Percentiles rank a stretch among this genome's conserved stretches.
These are phyloP conservation scores for Chiua sp. DNA, from an alignment of 1,284 basidiomycete genomes.

Conservation along the genomic window DNA sequence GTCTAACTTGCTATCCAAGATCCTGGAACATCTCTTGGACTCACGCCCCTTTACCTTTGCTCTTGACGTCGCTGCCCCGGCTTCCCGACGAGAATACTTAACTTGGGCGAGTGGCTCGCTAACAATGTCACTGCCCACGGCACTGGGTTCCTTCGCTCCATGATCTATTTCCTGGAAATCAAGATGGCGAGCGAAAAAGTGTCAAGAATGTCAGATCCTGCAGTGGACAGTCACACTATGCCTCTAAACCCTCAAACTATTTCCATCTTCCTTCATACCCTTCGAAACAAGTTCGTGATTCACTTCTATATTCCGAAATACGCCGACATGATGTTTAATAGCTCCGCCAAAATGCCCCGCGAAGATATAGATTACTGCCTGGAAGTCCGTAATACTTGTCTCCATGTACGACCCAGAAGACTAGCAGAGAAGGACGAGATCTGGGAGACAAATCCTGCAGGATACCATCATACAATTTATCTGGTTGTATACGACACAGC, in stretches of 20 bases:
- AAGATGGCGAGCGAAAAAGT: constrained; percentile 92
- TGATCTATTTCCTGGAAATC: constrained; percentile 87
- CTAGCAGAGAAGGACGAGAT: no score
- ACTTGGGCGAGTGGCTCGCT: constrained; percentile 96
- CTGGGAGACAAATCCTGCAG: no score
- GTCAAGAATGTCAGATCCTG: constrained; percentile 78
- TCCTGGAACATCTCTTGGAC: constrained; percentile 88
- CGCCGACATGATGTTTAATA: constrained; percentile 32
- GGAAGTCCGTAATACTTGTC: constrained; percentile 91
- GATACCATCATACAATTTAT: no score
- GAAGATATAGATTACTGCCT: constrained; percentile 90
- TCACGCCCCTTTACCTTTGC: constrained; percentile 88
- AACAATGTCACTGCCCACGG: constrained; percentile 86
- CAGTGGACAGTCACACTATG: constrained; percentile 82
- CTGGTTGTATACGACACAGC: no score
- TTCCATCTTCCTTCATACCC: constrained; percentile 88
- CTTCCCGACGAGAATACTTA: constrained; percentile 94
- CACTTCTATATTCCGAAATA: neutral
- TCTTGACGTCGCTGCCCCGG: constrained; percentile 92
- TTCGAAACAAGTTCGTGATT: constrained; percentile 76
- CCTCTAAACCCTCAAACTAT: constrained; percentile 86
- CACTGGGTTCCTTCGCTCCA: constrained; percentile 85
- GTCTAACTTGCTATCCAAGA: constrained; percentile 51
- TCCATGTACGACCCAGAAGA: no score
- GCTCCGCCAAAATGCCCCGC: constrained; percentile 67